Percentiles rank a stretch among this genome's conserved stretches.
Evolutionary conservation across 805 yeast species (phyloP).

Genomic region (Starmerella ratchasimensis): DNA sequence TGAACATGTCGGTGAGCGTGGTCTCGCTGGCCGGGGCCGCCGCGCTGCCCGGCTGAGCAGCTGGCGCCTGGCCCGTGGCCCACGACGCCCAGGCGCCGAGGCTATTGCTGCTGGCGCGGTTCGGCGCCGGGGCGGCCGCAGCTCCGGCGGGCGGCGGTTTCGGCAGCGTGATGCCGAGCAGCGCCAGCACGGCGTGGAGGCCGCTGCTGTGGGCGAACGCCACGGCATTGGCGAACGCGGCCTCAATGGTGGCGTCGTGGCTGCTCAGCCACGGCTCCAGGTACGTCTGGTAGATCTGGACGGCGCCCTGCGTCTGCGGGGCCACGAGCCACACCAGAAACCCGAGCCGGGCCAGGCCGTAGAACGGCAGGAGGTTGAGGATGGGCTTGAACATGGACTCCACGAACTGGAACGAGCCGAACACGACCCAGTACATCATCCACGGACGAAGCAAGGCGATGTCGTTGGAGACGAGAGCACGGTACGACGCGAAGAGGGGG

Average conservation of each 20-base stretch:
- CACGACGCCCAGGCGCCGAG: too few relatives aligned
- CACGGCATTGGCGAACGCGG: slow-evolving; percentile 16
- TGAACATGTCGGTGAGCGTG: slow-evolving; percentile 15
- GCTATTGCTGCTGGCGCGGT: too few relatives aligned
- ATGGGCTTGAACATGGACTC: slow-evolving; percentile 35
- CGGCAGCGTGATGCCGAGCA: slow-evolving; percentile 17
- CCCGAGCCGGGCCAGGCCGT: slow-evolving; percentile 34
- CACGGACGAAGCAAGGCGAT: slow-evolving; percentile 31
- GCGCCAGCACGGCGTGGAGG: slow-evolving; percentile 6
- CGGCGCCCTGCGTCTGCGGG: slow-evolving; percentile 37
- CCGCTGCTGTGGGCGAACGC: slow-evolving; percentile 7
- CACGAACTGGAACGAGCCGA: slow-evolving; percentile 31
- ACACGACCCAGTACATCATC: slow-evolving; percentile 56
- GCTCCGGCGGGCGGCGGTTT: slow-evolving; percentile 7
- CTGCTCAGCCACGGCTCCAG: slow-evolving; percentile 30
- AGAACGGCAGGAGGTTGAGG: slow-evolving; percentile 42
- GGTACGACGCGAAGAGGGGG: slow-evolving; percentile 49
- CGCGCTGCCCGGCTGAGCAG: too few relatives aligned
- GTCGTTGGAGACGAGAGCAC: slow-evolving; percentile 37
- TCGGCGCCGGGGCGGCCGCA: background rate
- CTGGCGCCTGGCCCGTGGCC: too few relatives aligned
- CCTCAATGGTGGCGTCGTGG: slow-evolving; percentile 29
- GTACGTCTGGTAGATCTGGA: slow-evolving; percentile 28
- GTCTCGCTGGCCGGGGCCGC: background rate
- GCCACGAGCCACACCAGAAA: slow-evolving; percentile 49